These are phyloP conservation scores for Allomyces arbusculus DNA, from an alignment of 192 early-diverging fungal species.

Conservation along the genomic window DNA sequence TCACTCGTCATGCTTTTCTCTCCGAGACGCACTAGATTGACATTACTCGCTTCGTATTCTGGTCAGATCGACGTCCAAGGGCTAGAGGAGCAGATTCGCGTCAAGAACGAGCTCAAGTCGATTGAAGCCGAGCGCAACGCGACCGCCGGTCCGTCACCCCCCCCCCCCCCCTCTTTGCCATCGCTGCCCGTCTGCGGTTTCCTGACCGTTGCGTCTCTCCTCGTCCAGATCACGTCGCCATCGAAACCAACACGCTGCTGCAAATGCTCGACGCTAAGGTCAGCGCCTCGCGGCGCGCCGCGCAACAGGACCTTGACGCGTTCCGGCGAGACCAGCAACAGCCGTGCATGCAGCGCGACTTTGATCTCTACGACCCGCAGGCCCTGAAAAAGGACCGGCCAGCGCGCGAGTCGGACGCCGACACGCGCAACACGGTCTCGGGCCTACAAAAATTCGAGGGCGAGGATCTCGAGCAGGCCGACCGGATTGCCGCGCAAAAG, in stretches of 20 bases:
- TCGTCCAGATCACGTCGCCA: slow-evolving; percentile 11
- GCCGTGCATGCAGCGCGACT: slow-evolving; percentile 24
- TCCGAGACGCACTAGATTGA: too few relatives aligned
- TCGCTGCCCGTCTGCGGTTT: too few relatives aligned
- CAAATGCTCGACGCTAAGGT: slow-evolving; percentile 22
- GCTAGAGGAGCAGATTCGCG: slow-evolving; percentile 29
- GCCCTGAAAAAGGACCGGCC: slow-evolving; percentile 23
- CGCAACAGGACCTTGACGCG: slow-evolving; percentile 15
- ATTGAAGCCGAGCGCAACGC: slow-evolving; percentile 20
- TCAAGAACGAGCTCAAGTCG: slow-evolving; percentile 22
- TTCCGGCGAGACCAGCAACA: slow-evolving; percentile 22
- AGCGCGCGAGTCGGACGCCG: slow-evolving; percentile 20
- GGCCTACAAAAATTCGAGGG: slow-evolving; percentile 31
- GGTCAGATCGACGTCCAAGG: slow-evolving; percentile 28
- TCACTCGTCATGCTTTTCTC: too few relatives aligned
- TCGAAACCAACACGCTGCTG: slow-evolving; percentile 23
- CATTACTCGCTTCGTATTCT: background rate
- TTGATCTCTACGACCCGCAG: slow-evolving; percentile 30
- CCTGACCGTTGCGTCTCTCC: background rate
- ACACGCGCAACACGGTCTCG: slow-evolving; percentile 16
- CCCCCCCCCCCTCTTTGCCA: too few relatives aligned
- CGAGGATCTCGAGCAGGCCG: slow-evolving; percentile 21
- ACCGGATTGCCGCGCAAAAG: slow-evolving; percentile 16
- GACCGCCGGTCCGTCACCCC: slow-evolving; percentile 13
- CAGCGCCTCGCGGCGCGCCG: slow-evolving; percentile 6